phyloP scores from a whole-genome alignment of 148 eudicot species.

The Vaccinium darrowii region DNA sequence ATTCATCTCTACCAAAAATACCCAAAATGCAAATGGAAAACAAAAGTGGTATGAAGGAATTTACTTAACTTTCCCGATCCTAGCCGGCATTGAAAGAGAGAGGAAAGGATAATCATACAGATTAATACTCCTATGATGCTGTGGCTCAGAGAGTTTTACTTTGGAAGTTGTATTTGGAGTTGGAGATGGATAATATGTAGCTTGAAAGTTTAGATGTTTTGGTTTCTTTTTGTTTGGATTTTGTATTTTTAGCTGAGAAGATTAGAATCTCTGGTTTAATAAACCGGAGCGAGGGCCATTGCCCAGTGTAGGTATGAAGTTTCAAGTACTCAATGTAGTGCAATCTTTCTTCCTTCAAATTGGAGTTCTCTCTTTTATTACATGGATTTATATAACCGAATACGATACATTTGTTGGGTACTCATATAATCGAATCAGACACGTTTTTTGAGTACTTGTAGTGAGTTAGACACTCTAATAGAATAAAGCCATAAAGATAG shows the following conservation, averaged over 20 bases:
- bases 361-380: not conserved
- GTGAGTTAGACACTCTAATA: not conserved
- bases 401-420: not conserved
- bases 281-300: not conserved
- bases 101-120: not conserved
- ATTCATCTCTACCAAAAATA: not conserved
- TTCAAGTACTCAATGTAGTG: not conserved
- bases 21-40: not conserved
- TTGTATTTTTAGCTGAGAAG: not conserved
- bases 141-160: not conserved
- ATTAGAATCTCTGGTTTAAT: not conserved
- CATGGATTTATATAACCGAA: not conserved
- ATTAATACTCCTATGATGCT: slow-evolving; percentile 4
- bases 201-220: not conserved
- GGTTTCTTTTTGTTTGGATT: not conserved
- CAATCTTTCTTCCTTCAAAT: not conserved
- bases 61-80: slow-evolving; percentile 10
- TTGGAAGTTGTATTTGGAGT: not conserved
- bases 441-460: too few relatives aligned
- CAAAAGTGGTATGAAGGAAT: too few relatives aligned
- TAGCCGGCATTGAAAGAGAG: not conserved
- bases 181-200: not conserved
- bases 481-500: too few relatives aligned
- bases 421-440: not conserved
- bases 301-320: not conserved